Percentiles rank a stretch among this genome's conserved stretches.
These are phyloP conservation scores for Penicillium vulpinum DNA, from an alignment of 2,329 filamentous ascomycete species.

Conservation along the genomic window DNA sequence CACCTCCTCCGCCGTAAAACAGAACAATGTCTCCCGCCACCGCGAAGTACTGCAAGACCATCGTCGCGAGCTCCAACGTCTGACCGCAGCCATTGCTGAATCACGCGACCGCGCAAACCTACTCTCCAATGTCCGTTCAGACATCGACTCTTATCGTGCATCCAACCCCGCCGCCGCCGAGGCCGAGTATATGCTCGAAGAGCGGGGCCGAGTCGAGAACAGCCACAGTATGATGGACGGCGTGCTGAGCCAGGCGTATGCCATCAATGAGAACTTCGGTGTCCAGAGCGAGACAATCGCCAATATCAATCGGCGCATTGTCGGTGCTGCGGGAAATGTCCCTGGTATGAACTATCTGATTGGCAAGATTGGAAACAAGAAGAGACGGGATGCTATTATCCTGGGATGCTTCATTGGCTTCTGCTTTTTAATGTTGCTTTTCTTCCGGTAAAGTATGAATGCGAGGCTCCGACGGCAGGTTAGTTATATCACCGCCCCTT, in stretches of 20 bases:
- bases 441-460: conserved; percentile 60
- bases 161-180: conserved; percentile 80
- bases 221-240: conserved; percentile 87
- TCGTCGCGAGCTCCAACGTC: conserved; percentile 73
- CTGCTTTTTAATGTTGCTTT: conserved; percentile 85
- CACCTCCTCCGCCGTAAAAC: conserved; percentile 89
- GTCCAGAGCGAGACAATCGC: conserved; percentile 83
- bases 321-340: conserved; percentile 82
- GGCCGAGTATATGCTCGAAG: conserved; percentile 95
- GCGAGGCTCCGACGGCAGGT: not conserved
- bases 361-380: conserved; percentile 87
- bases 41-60: conserved; percentile 88
- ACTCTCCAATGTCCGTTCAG: conserved; percentile 82
- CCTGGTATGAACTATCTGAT: conserved; percentile 93
- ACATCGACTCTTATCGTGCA: conserved; percentile 85
- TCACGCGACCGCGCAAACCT: conserved; percentile 86
- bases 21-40: conserved; percentile 90
- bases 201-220: conserved; percentile 80
- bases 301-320: conserved; percentile 88
- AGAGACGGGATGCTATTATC: conserved; percentile 91
- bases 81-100: conserved; percentile 71
- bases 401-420: conserved; percentile 87
- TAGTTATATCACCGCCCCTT: not conserved
- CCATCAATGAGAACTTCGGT: conserved; percentile 87
- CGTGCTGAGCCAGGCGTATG: conserved; percentile 92